Evolutionary conservation across 2,329 filamentous ascomycete genomes (phyloP).

Genomic region (Pyrenophora graminea): DNA sequence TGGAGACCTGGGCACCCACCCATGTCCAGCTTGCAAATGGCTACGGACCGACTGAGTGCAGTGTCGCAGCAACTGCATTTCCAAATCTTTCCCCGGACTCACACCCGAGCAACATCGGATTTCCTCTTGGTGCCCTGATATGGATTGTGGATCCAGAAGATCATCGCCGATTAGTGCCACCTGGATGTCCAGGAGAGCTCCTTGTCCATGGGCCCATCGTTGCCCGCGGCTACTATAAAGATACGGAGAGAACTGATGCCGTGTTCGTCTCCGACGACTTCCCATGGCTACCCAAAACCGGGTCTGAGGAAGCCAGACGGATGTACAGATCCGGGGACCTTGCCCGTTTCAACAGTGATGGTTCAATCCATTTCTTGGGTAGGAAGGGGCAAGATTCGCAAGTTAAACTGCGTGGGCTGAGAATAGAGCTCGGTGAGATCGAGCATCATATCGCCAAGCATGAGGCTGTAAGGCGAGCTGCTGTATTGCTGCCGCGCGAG

Average conservation of each 20-base stretch:
- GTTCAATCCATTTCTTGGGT: background rate
- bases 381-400: background rate
- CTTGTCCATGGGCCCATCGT: slow-evolving; percentile 22
- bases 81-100: slow-evolving; percentile 15
- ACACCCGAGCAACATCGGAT: slow-evolving; percentile 14
- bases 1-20: slow-evolving; percentile 43
- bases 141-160: slow-evolving; percentile 11
- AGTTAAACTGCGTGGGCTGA: background rate
- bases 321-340: background rate
- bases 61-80: slow-evolving; percentile 4
- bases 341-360: slow-evolving; percentile 1
- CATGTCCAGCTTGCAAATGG: slow-evolving; percentile 4
- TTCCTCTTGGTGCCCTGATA: background rate
- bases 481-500: slow-evolving; percentile 1
- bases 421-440: slow-evolving; percentile 1
- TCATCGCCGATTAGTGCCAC: slow-evolving; percentile 9
- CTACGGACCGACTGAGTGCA: slow-evolving; percentile 21
- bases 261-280: background rate
- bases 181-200: slow-evolving; percentile 25
- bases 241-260: slow-evolving; percentile 25
- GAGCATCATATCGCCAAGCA: background rate
- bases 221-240: slow-evolving; percentile 26
- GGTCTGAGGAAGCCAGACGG: background rate
- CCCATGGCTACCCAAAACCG: background rate
- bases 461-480: background rate